Evolutionary conservation across 2,329 filamentous ascomycete species (phyloP), one percentile per base, ranked within the genome.

Genomic region (Simplicillium sp.): DNA sequence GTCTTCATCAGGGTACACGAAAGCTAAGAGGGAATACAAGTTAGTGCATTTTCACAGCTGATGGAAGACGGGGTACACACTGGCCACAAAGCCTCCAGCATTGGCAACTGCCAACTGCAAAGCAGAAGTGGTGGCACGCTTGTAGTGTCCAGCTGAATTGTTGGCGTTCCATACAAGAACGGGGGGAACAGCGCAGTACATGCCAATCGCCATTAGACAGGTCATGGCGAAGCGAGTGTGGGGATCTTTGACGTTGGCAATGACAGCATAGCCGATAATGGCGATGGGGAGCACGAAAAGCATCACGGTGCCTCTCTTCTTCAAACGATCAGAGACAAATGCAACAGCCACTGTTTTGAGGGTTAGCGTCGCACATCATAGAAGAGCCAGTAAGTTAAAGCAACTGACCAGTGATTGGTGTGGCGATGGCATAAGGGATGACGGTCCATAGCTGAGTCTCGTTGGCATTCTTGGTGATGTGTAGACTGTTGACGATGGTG

Each of bases 101-200:
- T 85, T 84, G 1, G 80, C 80, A 48, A 84, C 75, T 1, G 74
- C 73, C 18, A 84, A 63, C 55, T 84, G 80, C 48, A 84, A 50
- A 0, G 74, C 81, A 1, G 73, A 75, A 0, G 80, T 80, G 0
- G 80, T 84, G 0, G 82, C 80, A 12, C 81, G 64, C 55, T 84
- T 85, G 52, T 84, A 84, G 52, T 85, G 80, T 0, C 75, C 78
- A 0, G 79, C 77, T 1, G 73, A 78, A 53, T 84, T 84, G 53
- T 83, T 83, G 2, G 75, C 74, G 46, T 79, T 73, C 79, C 80
- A 84, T 1, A 73, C 78, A 9, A 84, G 60, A 3, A 82, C 71
- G 14, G 71, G 74, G 0, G 80, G 79, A 0, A 82, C 76, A 34
- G 73, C 75, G 36, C 69, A 67, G 52, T 82, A 84, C 53, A 82